phyloP scores from a whole-genome alignment of 2,329 filamentous ascomycete species.

The Thielaviopsis ethacetica region DNA sequence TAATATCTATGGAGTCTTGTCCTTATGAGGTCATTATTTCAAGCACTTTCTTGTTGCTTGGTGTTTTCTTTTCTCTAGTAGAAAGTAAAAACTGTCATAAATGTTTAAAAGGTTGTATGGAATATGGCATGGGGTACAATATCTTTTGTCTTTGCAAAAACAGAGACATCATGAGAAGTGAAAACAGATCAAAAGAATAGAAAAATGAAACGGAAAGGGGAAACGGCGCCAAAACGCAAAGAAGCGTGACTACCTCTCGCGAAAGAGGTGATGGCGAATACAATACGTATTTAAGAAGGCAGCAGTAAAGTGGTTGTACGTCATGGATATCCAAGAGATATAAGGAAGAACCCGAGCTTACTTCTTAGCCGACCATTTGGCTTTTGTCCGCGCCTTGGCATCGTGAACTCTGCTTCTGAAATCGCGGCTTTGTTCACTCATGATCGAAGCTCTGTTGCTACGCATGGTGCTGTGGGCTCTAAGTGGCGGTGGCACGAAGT shows the following conservation, averaged over 20 bases:
- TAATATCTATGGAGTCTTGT: too few species aligned
- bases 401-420: constrained; percentile 5
- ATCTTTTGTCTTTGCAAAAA: not conserved
- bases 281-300: too few species aligned
- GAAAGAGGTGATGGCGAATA: too few species aligned
- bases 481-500: constrained; percentile 6
- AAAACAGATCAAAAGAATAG: not conserved
- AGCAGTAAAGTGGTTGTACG: not conserved
- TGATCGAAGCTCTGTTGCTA: constrained; percentile 9
- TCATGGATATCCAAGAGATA: not conserved
- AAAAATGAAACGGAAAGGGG: not conserved
- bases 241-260: too few species aligned
- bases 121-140: not conserved
- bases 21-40: not conserved
- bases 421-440: constrained; percentile 8
- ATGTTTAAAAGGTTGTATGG: not conserved
- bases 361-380: not conserved
- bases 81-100: not conserved
- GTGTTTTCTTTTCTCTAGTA: not conserved
- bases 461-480: constrained; percentile 10
- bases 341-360: not conserved
- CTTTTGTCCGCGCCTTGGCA: constrained; percentile 4
- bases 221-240: too few species aligned
- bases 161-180: not conserved
- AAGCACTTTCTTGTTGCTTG: not conserved